Evolutionary conservation across 371 early-diverging fungal genomes (phyloP).

Genomic region (Sanchytrium tribonematis): DNA sequence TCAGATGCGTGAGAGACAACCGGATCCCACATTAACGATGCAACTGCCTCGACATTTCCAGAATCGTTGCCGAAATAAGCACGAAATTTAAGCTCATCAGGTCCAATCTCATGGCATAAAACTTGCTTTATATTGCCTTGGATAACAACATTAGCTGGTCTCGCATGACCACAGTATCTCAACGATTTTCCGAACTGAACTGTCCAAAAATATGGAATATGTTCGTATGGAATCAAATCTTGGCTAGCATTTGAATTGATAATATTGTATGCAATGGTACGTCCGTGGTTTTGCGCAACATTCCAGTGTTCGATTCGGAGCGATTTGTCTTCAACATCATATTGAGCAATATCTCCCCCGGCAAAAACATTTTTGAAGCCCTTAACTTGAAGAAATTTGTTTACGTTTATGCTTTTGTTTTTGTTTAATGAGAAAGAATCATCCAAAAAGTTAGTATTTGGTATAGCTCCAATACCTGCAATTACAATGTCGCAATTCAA

Average conservation of each 20-base stretch:
- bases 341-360: conserved; percentile 23
- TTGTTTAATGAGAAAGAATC: conserved; percentile 12
- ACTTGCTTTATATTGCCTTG: conserved; percentile 9
- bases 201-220: conserved; percentile 27
- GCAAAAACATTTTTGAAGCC: conserved; percentile 18
- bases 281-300: conserved; percentile 19
- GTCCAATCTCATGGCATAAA: conserved; percentile 1
- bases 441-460: conserved; percentile 18
- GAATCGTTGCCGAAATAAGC: conserved; percentile 17
- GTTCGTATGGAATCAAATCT: conserved; percentile 11
- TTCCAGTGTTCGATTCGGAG: conserved; percentile 27
- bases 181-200: conserved; percentile 21
- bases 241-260: conserved; percentile 6
- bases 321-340: conserved; percentile 17
- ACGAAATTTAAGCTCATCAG: conserved; percentile 15
- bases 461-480: conserved; percentile 21
- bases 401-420: conserved; percentile 19
- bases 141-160: conserved; percentile 21
- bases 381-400: conserved; percentile 13
- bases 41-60: conserved; percentile 20
- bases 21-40: conserved; percentile 20
- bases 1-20: conserved; percentile 18
- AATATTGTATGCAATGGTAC: conserved; percentile 14
- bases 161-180: conserved; percentile 22
- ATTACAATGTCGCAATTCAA: conserved; percentile 22